These are phyloP conservation scores for Piromyces finnis DNA, from an alignment of 192 early-diverging fungal species.

Conservation along the genomic window DNA sequence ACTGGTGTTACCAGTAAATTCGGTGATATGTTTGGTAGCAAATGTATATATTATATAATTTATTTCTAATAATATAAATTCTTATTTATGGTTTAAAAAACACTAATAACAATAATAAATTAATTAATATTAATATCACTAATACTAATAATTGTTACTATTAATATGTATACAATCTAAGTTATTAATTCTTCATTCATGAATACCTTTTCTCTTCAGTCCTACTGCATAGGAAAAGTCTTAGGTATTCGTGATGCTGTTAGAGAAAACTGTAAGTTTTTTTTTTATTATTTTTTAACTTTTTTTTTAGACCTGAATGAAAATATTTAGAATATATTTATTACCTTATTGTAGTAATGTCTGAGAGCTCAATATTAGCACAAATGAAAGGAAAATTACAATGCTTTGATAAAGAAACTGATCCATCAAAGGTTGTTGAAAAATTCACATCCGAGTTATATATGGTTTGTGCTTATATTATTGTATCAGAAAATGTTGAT, in stretches of 20 bases:
- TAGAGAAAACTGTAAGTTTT: neutral
- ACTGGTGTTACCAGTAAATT: slow-evolving; percentile 9
- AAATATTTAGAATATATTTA: too few relatives aligned
- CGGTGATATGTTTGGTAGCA: slow-evolving; percentile 17
- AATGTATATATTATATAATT: slow-evolving; percentile 2
- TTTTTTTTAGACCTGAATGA: too few relatives aligned
- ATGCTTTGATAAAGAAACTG: slow-evolving; percentile 25
- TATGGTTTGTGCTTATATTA: neutral
- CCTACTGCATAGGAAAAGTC: neutral
- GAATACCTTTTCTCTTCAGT: neutral
- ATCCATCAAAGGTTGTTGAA: slow-evolving; percentile 9
- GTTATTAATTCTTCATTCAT: neutral
- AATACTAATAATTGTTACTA: neutral
- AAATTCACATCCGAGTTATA: slow-evolving; percentile 3
- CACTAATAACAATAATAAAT: too few relatives aligned
- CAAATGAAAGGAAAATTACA: slow-evolving; percentile 25
- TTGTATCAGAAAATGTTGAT: slow-evolving; percentile 16
- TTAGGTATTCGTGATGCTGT: neutral
- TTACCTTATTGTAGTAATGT: too few relatives aligned
- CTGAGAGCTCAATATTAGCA: slow-evolving; percentile 8
- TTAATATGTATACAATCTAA: neutral
- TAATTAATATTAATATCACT: too few relatives aligned
- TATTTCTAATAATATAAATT: neutral
- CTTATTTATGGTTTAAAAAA: too few relatives aligned
- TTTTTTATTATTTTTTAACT: too few relatives aligned